Evolutionary conservation across 495 filamentous ascomycete genomes (phyloP), one percentile per base, ranked within the genome.

Genomic region (Hamigera avellanea): DNA sequence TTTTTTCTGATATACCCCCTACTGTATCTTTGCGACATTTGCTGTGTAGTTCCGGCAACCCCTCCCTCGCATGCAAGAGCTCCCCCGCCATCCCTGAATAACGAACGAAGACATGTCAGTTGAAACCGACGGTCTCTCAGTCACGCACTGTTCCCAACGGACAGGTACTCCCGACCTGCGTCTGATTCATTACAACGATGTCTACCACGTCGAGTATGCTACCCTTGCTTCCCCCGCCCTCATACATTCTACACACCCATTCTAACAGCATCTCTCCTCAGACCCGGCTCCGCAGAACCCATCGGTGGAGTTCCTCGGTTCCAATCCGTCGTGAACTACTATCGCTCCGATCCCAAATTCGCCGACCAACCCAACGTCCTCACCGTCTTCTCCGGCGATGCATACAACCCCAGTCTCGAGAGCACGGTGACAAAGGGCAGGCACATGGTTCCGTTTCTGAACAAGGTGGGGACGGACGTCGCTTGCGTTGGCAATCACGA

Each of bases 401-500:
- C 79, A 2, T 95, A 87, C 60, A 93, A 95, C 53, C 87, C 87
- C 0, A 85, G 80, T 42, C 57, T 93, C 33, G 86, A 95, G 56
- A 84, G 78, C 42, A 80, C 80, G 6, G 73, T 93, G 3, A 94
- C 86, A 1, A 93, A 93, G 60, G 86, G 85, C 57, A 57, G 69
- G 39, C 87, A 94, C 56, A 94, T 95, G 87, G 74, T 93, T 7
- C 80, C 86, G 4, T 64, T 89, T n/a, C 53, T 95, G 18, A 93
- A 94, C 52, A 64, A 63, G n/a, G 72, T 81, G 33, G 70, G 75
- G 7, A 86, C 82, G 6, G 70, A 80, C 50, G 80, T 79, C 14
- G 83, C 85, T 3, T 81, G 83, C 60, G 69, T 86, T 36, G 87
- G 87, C 35, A 95, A 95, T 52, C 87, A 95, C 56, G 87, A 95